Evolutionary conservation across 768 basidiomycete genomes (phyloP).

Genomic region (Lactarius indigo): DNA sequence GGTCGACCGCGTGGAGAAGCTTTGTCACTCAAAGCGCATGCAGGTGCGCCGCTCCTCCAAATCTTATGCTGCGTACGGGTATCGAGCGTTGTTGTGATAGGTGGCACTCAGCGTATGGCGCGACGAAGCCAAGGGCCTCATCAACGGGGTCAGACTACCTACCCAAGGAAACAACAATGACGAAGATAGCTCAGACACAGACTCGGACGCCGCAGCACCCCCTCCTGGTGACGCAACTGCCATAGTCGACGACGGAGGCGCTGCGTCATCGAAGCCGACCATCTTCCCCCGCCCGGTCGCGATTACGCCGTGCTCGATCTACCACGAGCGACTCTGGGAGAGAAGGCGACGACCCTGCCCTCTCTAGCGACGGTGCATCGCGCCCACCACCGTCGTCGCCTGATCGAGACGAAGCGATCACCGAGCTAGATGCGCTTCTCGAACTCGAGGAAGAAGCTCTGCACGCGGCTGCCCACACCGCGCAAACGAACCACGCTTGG

Average conservation of each 20-base stretch:
- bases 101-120: conserved; percentile 72
- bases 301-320: not conserved
- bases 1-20: conserved; percentile 77
- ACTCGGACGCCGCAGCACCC: conserved; percentile 47
- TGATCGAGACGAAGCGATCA: conserved; percentile 12
- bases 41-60: conserved; percentile 50
- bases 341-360: conserved; percentile 6
- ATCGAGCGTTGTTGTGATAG: conserved; percentile 34
- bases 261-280: conserved; percentile 8
- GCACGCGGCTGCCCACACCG: conserved; percentile 8
- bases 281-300: conserved; percentile 12
- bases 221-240: conserved; percentile 41
- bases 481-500: conserved; percentile 8
- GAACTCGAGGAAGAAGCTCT: conserved; percentile 23
- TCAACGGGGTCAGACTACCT: conserved; percentile 32
- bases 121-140: conserved; percentile 55
- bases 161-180: conserved; percentile 36
- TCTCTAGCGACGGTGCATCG: conserved; percentile 8
- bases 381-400: conserved; percentile 21
- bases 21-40: conserved; percentile 85
- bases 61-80: conserved; percentile 1
- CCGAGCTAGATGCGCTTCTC: conserved; percentile 24
- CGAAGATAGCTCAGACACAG: conserved; percentile 43
- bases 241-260: conserved; percentile 24
- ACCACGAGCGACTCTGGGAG: conserved; percentile 16